Base-by-base conservation (phyloP, 129 eudicot species). In the Chrysanthemum seticuspe region DNA sequence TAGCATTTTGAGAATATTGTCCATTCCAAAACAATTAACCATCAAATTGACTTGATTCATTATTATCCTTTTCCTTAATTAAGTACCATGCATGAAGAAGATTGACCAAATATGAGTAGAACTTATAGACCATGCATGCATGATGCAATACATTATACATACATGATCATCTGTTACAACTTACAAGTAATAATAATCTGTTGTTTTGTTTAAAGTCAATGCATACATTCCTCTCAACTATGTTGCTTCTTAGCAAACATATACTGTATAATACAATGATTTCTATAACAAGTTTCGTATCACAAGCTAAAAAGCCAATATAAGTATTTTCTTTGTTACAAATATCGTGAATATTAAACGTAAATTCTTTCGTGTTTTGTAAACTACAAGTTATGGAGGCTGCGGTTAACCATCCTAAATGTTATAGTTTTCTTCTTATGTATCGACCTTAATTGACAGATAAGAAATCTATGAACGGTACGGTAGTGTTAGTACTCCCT, bases 391-490 rank as follows among this genome's bases (percentile, higher is more conserved):
- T 78, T 57, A 68, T 31, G 62, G 51, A 27, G 57, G 23, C 45
- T n/a, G n/a, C n/a, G n/a, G n/a, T 40, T 78, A 71, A 64, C 65
- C 82, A 54, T 78, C 67, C 61, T 71, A 71, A 71, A 45, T 71
- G 67, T 55, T 63, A 55, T 72, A 4, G n/a, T 34, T 36, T 36
- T 40, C 44, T 3, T 64, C 53, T 64, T 40, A 40, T 40, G 52
- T 18, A 40, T 64, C 25, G 19, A 52, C 62, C 65, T 71, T 78
- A 23, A 53, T 65, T 23, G 25, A 67, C 10, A 2, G 87, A 77
- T 62, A 86, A 84, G 86, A 86, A 89, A 80, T 89, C 92, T 72
- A 89, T 86, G 59, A 89, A 86, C 27, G 74, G 86, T n/a, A 75
- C 12, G 10, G 51, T 40, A 62, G 27, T 57, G 29, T 80, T 72